phyloP scores from a whole-genome alignment of 495 filamentous ascomycete genomes.

The Hapsidospora chrysogenum region DNA sequence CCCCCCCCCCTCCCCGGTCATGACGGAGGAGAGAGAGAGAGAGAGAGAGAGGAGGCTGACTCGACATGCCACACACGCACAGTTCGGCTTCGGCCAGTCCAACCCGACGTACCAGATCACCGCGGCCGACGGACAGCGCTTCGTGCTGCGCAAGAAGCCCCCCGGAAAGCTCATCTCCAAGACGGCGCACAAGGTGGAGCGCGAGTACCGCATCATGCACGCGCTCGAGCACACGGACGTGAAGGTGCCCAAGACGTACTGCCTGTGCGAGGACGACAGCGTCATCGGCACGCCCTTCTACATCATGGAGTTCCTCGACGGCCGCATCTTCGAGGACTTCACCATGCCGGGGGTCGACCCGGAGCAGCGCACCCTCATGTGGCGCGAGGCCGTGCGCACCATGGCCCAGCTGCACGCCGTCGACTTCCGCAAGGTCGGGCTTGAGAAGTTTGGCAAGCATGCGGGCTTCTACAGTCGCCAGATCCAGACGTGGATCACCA shows the following conservation, averaged over 20 bases:
- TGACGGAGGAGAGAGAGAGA: neutral
- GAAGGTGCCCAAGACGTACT: conserved; percentile 70
- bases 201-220: conserved; percentile 81
- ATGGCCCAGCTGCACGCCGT: conserved; percentile 78
- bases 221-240: conserved; percentile 67
- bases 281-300: conserved; percentile 89
- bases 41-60: neutral
- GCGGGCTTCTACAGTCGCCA: conserved; percentile 78
- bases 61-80: neutral
- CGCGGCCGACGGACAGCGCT: conserved; percentile 44
- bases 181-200: conserved; percentile 89
- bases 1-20: too few species aligned
- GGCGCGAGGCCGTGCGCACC: conserved; percentile 68
- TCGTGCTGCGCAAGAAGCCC: conserved; percentile 90
- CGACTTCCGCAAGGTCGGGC: conserved; percentile 41
- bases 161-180: conserved; percentile 81
- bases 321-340: conserved; percentile 81
- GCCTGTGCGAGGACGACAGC: conserved; percentile 63
- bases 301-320: conserved; percentile 87
- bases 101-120: conserved; percentile 92
- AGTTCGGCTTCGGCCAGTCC: conserved; percentile 95
- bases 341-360: conserved; percentile 57
- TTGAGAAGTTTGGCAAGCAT: conserved; percentile 56
- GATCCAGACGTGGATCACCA: conserved; percentile 60
- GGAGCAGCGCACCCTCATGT: conserved; percentile 59